Percentiles rank a stretch among this genome's conserved stretches.
These are phyloP conservation scores for Quercus wislizeni DNA, from an alignment of 306 rosid species.

Conservation along the genomic window DNA sequence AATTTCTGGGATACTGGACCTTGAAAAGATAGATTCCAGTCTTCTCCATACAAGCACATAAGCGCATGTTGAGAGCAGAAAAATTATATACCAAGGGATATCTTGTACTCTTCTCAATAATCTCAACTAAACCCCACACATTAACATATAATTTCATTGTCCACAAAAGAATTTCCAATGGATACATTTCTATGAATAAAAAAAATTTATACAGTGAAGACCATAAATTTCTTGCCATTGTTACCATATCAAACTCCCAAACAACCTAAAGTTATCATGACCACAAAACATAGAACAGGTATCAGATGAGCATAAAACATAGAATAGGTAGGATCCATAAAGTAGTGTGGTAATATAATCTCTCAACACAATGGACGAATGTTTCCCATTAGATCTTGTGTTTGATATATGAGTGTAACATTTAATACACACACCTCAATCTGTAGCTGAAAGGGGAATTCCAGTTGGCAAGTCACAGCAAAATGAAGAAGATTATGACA, in stretches of 20 bases:
- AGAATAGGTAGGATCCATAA: neutral
- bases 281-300: neutral
- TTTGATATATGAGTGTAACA: neutral
- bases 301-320: neutral
- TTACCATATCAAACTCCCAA: neutral
- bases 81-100: no score
- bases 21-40: no score
- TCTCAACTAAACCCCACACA: neutral
- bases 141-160: neutral
- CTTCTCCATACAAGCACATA: no score
- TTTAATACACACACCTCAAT: neutral
- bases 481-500: no score
- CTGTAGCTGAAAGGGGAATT: no score
- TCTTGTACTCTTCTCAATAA: neutral
- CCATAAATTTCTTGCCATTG: neutral
- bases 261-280: neutral
- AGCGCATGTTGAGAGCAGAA: no score
- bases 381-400: neutral
- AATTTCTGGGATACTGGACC: no score
- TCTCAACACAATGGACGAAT: neutral
- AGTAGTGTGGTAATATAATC: neutral
- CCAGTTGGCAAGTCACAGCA: no score
- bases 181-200: neutral
- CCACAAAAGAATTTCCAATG: neutral
- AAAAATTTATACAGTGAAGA: neutral